Percentiles rank a stretch among this genome's conserved stretches.
These are phyloP conservation scores for Aphanomyces stellatus DNA, from an alignment of 352 stramenopile genomes.

Conservation along the genomic window DNA sequence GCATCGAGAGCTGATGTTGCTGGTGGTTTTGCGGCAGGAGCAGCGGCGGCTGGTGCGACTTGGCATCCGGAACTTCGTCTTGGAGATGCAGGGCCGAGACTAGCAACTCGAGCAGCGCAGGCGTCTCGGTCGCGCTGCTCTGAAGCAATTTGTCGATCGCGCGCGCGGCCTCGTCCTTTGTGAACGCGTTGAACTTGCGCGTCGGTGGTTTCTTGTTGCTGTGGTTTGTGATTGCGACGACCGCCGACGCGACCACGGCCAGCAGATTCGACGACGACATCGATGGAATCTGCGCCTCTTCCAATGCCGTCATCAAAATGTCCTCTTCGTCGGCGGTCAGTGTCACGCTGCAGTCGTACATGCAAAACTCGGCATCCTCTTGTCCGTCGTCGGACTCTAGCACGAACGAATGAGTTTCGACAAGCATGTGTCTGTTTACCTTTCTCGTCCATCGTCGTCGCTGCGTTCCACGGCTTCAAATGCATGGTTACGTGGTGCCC, in stretches of 20 bases:
- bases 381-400: not conserved
- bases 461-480: slow-evolving; percentile 22
- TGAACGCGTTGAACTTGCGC: not conserved
- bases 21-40: too few relatives aligned
- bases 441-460: slow-evolving; percentile 2
- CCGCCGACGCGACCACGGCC: slow-evolving; percentile 39
- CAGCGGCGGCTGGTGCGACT: too few relatives aligned
- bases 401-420: not conserved
- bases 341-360: slow-evolving; percentile 45
- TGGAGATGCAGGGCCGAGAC: not conserved
- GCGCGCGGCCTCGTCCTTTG: slow-evolving; percentile 7
- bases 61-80: too few relatives aligned
- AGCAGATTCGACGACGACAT: slow-evolving; percentile 37
- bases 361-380: slow-evolving; percentile 22
- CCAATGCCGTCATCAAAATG: slow-evolving; percentile 38
- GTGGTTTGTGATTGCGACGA: slow-evolving; percentile 45
- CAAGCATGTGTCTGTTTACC: not conserved
- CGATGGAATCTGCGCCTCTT: slow-evolving; percentile 40
- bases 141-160: not conserved
- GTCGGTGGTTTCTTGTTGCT: slow-evolving; percentile 24
- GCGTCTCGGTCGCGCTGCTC: not conserved
- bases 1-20: too few relatives aligned
- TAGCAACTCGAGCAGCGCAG: not conserved
- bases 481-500: slow-evolving; percentile 57
- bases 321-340: slow-evolving; percentile 45